A percentile compares a stretch with the other conserved stretches of the same genome.
These are phyloP conservation scores for Pharnaceum exiguum DNA, from an alignment of 148 eudicot species.

Conservation along the genomic window DNA sequence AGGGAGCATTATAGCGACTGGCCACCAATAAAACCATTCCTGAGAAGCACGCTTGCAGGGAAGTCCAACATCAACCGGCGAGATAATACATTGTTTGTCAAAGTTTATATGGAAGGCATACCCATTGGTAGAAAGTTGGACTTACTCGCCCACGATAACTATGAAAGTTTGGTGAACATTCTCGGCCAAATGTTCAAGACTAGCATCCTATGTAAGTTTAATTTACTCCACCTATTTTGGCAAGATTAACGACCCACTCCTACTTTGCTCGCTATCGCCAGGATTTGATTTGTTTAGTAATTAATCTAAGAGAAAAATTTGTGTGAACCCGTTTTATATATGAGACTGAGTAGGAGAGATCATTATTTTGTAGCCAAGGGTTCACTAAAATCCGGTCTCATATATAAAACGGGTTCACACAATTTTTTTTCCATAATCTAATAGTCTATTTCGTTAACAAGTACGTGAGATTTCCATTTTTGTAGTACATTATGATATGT, in stretches of 20 bases:
- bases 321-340: too few relatives aligned
- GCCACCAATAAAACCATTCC: slow-evolving; percentile 23
- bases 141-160: slow-evolving; percentile 21
- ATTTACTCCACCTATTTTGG: too few relatives aligned
- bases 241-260: too few relatives aligned
- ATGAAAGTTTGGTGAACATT: slow-evolving; percentile 18
- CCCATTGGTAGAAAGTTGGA: slow-evolving; percentile 34
- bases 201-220: slow-evolving; percentile 30
- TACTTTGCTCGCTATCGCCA: too few relatives aligned
- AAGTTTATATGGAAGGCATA: slow-evolving; percentile 33
- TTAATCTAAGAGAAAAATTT: too few relatives aligned
- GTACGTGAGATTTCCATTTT: too few relatives aligned
- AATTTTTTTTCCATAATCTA: not conserved
- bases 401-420: too few relatives aligned
- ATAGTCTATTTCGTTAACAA: not conserved
- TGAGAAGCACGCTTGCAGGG: slow-evolving; percentile 25
- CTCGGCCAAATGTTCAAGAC: slow-evolving; percentile 31
- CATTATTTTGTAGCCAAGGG: too few relatives aligned
- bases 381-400: too few relatives aligned
- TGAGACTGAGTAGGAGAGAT: too few relatives aligned
- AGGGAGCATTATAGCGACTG: slow-evolving; percentile 30
- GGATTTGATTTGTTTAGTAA: too few relatives aligned
- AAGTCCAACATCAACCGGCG: not conserved
- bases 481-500: too few relatives aligned
- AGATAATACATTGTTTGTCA: slow-evolving; percentile 21